Conservation (phyloP, 2,329 filamentous ascomycete genomes). For the Teratosphaeria gauchensis region DNA sequence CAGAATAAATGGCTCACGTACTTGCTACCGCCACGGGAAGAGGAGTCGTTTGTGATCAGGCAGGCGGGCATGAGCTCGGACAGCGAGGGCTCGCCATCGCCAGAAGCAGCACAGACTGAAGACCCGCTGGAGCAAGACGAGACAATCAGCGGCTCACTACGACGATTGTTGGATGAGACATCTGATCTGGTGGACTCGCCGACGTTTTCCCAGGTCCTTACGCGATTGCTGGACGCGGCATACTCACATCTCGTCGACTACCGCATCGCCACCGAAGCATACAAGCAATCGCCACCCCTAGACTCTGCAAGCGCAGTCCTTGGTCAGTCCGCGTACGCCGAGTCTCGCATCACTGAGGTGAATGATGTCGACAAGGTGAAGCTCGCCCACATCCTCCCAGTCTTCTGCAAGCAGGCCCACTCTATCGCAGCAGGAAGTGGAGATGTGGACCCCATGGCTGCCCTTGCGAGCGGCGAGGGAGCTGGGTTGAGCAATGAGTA, state of each 20-base stretch:
- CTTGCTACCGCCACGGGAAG: constrained; percentile 66
- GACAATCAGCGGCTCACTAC: constrained; percentile 52
- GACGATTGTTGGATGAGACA: constrained; percentile 86
- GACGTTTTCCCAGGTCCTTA: constrained; percentile 76
- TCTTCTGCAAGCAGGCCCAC: constrained; percentile 84
- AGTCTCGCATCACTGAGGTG: constrained; percentile 43
- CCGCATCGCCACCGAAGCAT: constrained; percentile 70
- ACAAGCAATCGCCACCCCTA: constrained; percentile 43
- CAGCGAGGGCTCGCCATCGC: constrained; percentile 21
- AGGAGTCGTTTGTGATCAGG: constrained; percentile 74
- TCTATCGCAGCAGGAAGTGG: constrained; percentile 68
- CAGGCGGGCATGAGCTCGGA: constrained; percentile 64
- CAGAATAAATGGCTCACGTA: constrained; percentile 69
- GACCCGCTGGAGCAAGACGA: constrained; percentile 13
- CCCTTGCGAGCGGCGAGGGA: constrained; percentile 13
- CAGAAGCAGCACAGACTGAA: constrained; percentile 7
- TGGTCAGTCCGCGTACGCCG: constrained; percentile 14
- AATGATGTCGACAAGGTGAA: constrained; percentile 48
- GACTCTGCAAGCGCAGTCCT: constrained; percentile 34
- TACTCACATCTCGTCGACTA: constrained; percentile 77
- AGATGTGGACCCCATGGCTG: constrained; percentile 42
- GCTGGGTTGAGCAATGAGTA: constrained; percentile 37
- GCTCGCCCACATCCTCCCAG: constrained; percentile 80
- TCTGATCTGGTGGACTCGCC: constrained; percentile 93
- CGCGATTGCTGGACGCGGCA: constrained; percentile 73